phyloP scores from a whole-genome alignment of 2,329 filamentous ascomycete species.

The Alternaria triticimaculans region DNA sequence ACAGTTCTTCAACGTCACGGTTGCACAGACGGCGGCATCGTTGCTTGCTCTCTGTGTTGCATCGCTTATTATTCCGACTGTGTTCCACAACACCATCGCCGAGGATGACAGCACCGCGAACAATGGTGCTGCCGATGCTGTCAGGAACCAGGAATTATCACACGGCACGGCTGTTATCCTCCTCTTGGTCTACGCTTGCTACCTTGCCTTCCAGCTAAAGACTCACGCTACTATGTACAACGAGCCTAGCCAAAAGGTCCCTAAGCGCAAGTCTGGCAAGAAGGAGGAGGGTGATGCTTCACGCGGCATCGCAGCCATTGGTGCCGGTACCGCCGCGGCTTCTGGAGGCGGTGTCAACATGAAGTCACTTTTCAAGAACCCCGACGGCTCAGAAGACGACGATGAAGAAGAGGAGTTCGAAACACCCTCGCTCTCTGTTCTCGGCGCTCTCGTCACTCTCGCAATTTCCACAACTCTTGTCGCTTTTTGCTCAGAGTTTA shows the following conservation, averaged over 20 bases:
- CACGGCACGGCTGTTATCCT: slow-evolving; percentile 80
- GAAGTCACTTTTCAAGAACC: slow-evolving; percentile 54
- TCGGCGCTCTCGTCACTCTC: slow-evolving; percentile 75
- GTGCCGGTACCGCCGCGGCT: slow-evolving; percentile 58
- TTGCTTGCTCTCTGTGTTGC: slow-evolving; percentile 80
- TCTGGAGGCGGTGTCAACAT: slow-evolving; percentile 59
- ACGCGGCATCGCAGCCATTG: slow-evolving; percentile 60
- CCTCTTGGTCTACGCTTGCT: slow-evolving; percentile 80
- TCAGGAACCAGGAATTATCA: slow-evolving; percentile 55
- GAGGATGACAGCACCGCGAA: slow-evolving; percentile 25
- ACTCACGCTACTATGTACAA: slow-evolving; percentile 84
- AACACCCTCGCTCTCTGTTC: slow-evolving; percentile 76
- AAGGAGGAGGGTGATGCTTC: slow-evolving; percentile 58
- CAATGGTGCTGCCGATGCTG: slow-evolving; percentile 27
- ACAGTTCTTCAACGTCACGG: slow-evolving; percentile 90
- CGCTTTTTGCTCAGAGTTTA: slow-evolving; percentile 74
- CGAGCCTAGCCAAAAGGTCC: slow-evolving; percentile 77
- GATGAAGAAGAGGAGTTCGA: slow-evolving; percentile 73
- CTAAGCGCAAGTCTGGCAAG: slow-evolving; percentile 59
- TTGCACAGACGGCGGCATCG: slow-evolving; percentile 87
- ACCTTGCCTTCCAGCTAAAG: slow-evolving; percentile 89
- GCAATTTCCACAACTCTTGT: slow-evolving; percentile 77
- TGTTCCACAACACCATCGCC: slow-evolving; percentile 62
- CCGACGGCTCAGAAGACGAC: slow-evolving; percentile 47
- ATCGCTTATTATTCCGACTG: slow-evolving; percentile 86